phyloP scores from a whole-genome alignment of 1,284 basidiomycete species.

The Cutaneotrichosporon mucoides region DNA sequence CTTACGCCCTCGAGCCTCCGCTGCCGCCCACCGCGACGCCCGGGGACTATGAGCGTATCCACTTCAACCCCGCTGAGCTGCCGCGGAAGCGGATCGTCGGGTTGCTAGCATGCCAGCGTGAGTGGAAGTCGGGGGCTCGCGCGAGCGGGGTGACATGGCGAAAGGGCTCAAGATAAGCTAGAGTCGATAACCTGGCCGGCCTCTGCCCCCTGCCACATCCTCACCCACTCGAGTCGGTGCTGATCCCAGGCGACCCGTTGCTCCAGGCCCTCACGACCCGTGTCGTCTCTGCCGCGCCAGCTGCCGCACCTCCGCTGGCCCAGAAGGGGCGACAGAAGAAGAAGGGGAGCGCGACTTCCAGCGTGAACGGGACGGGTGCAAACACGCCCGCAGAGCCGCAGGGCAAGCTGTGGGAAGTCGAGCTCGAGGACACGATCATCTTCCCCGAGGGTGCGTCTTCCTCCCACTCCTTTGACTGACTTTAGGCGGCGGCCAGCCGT shows the following conservation, averaged over 20 bases:
- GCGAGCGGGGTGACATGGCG: too few species aligned
- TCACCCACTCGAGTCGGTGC: not conserved
- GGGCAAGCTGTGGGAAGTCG: conserved; percentile 52
- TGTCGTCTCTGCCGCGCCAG: conserved; percentile 27
- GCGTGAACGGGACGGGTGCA: conserved; percentile 5
- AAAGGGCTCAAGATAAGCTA: too few species aligned
- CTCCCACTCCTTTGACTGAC: too few species aligned
- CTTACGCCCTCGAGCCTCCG: conserved; percentile 30
- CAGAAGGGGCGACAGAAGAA: conserved; percentile 39
- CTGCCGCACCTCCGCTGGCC: conserved; percentile 28
- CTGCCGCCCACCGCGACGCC: conserved; percentile 35
- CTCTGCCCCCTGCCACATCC: too few species aligned
- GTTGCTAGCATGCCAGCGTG: conserved; percentile 50
- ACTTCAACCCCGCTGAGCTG: conserved; percentile 41
- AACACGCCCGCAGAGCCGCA: conserved; percentile 11
- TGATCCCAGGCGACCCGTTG: conserved; percentile 43
- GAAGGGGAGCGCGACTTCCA: conserved; percentile 14
- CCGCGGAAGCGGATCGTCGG: conserved; percentile 47
- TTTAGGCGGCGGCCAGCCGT: conserved; percentile 73
- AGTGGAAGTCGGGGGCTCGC: conserved; percentile 13
- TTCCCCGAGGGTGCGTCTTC: conserved; percentile 68
- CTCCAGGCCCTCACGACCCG: conserved; percentile 34
- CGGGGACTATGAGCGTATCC: conserved; percentile 41
- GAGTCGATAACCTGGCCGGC: too few species aligned
- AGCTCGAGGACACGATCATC: conserved; percentile 75